Base-by-base conservation (phyloP, 2,329 filamentous ascomycete species). In the Pestalotiopsis fici region DNA sequence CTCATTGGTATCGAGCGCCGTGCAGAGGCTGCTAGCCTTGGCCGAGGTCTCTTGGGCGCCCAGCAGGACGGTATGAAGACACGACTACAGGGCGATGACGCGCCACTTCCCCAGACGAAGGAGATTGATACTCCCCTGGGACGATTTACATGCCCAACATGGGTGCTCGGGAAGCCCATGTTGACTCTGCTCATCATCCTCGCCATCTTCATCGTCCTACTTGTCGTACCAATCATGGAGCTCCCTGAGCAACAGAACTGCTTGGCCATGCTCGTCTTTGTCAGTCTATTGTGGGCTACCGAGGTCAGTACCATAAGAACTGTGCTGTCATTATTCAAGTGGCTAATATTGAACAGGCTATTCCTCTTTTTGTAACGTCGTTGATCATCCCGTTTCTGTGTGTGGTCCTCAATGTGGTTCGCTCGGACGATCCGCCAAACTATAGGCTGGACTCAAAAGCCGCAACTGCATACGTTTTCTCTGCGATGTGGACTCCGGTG, bases 401-500 rank as follows among this genome's bases (percentile, higher is more conserved):
- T 56, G 95, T 99, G 18, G 83, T 97, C 23, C 86, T 99, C 59
- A 88, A 89, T 56, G 94, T 99, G 25, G 93, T 97, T 69, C 90
- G 94, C 37, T 88, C 91, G 37, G 93, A 97, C 65, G 87, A 90
- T 4, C 77, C 79, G 72, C 90, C 91, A 0, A 85, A 93, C 69
- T 81, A 83, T 57, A 89, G 95, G 25, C 85, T 99, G 6, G 86
- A 87, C n/a, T 88, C 94, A 3, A 95, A 95, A 77, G 87, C 89
- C 56, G 95, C 96, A 0, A 93, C 95, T 0, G 85, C 88, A 31
- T 95, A 92, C 74, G 92, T 98, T 67, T 98, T 99, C 74, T 87
- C 94, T 4, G 91, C 96, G 28, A 99, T 99, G 96, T 99, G 96
- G 96, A 98, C 95, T 3, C 95, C 96, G 0, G 96, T 99, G 66